Evolutionary conservation across 2,329 filamentous ascomycete genomes (phyloP).

Genomic region (Diatrype stigma): DNA sequence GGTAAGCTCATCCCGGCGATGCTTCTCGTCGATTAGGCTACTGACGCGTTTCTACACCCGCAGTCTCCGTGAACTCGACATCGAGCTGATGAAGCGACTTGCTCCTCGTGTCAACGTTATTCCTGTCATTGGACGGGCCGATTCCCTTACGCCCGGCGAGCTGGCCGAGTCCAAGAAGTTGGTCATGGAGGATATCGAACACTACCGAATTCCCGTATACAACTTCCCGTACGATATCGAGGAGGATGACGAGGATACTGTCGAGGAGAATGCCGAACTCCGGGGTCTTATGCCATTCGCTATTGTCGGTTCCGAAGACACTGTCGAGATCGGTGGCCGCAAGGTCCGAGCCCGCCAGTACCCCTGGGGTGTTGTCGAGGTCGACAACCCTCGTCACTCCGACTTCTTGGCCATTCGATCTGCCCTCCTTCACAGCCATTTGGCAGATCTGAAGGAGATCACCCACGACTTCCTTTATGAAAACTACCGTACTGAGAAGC

Average conservation of each 20-base stretch:
- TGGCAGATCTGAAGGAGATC: conserved; percentile 98
- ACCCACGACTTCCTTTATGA: conserved; percentile 99
- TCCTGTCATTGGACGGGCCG: conserved; percentile 96
- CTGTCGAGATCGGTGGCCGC: conserved; percentile 88
- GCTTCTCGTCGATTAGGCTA: not conserved
- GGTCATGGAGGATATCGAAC: conserved; percentile 99
- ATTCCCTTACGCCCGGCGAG: conserved; percentile 93
- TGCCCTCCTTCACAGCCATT: conserved; percentile 92
- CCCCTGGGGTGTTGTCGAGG: conserved; percentile 98
- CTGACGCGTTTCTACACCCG: conserved; percentile 14
- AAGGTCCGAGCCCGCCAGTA: conserved; percentile 94
- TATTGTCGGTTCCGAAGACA: conserved; percentile 95
- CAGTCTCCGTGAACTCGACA: conserved; percentile 96
- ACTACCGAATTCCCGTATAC: conserved; percentile 99
- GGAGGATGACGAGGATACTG: conserved; percentile 98
- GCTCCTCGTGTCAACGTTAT: conserved; percentile 98
- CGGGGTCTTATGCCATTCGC: conserved; percentile 98
- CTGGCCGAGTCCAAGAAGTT: conserved; percentile 99
- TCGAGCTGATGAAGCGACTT: conserved; percentile 98
- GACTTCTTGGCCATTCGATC: conserved; percentile 98
- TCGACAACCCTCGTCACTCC: conserved; percentile 97
- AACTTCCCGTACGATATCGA: conserved; percentile 99
- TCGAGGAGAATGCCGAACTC: conserved; percentile 98
- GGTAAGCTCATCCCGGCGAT: conserved; percentile 47
- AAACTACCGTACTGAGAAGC: conserved; percentile 99